Percentiles rank a stretch among this genome's conserved stretches.
Conservation (phyloP, 2,329 filamentous ascomycete species). For the Monilinia polystroma region DNA sequence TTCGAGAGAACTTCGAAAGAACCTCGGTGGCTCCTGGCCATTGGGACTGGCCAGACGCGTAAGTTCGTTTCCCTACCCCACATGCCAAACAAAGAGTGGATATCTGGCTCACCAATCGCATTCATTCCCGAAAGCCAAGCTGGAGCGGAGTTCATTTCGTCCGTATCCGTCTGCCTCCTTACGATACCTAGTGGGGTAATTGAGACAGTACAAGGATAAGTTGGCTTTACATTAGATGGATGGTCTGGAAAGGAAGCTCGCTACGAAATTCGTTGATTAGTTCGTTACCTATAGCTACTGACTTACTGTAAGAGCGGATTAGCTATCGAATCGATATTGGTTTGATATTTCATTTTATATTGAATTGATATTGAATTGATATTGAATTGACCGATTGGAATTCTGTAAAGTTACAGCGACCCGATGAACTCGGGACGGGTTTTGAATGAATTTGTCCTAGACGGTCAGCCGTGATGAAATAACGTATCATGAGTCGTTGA, state of each 20-base stretch:
- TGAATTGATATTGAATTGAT: no score
- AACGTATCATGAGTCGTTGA: neutral
- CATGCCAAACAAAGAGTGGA: no score
- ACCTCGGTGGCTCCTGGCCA: no score
- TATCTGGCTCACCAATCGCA: neutral
- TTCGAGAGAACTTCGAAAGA: no score
- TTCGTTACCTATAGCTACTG: neutral
- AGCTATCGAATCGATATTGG: no score
- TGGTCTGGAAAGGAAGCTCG: neutral
- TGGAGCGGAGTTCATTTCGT: neutral
- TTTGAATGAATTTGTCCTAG: no score
- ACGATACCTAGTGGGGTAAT: neutral
- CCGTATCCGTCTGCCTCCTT: neutral
- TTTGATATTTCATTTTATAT: neutral
- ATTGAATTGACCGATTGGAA: neutral
- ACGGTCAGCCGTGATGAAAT: no score
- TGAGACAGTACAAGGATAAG: neutral
- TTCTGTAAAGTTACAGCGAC: neutral
- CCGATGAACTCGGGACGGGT: neutral
- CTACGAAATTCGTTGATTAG: no score
- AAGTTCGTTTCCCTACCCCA: no score
- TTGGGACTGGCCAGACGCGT: no score
- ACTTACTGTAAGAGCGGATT: neutral
- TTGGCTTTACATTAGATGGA: no score
- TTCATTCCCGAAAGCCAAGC: neutral